Base-by-base conservation (phyloP, 352 stramenopile genomes). In the Globisporangium carolinianum region DNA sequence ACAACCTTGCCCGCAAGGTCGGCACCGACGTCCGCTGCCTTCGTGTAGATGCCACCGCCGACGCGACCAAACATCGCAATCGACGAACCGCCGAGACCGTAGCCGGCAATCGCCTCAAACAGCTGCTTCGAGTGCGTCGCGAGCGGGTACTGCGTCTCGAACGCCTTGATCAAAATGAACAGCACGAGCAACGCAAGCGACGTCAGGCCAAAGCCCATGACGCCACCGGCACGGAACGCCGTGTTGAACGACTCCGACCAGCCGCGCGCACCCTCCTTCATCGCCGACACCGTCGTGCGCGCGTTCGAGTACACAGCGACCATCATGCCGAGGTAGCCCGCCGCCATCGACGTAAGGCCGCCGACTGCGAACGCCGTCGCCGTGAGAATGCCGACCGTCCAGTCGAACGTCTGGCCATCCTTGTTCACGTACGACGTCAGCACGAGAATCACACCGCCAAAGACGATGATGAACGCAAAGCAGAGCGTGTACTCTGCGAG, bases 61-160 rank as follows among this genome's bases (percentile, higher is more conserved):
- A 99, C 97, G 89, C 97, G 97, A 58, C 96, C 97, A 73, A 99
- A 99, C 86, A 99, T 97, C 58, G 97, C 97, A 75, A 99, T 99
- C 36, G 91, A 98, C 55, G 93, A 98, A 70, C 94, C 97, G 55
- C 97, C 97, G 42, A 99, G 81, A 82, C 94, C 95, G 72, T 98
- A 99, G 66, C 97, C 97, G 51, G 97, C 97, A 51, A 99, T 91
- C 61, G 83, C 94, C 69, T 99, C 97, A 55, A 98, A 99, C 53
- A 97, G 72, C 70, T 91, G 74, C 70, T 96, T 91, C 51, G 86
- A 71, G 64, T 94, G 70, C 10, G 80, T 91, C 56, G 69, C 72
- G 37, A 95, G 70, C 49, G 82, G 83, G 79, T 95, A 90, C 94
- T 98, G 72, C 15, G 89, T 87, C 55, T 94, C 79, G 76, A 98